Evolutionary conservation across 2,329 filamentous ascomycete species (phyloP).

Genomic region (Ampelomyces quisqualis): DNA sequence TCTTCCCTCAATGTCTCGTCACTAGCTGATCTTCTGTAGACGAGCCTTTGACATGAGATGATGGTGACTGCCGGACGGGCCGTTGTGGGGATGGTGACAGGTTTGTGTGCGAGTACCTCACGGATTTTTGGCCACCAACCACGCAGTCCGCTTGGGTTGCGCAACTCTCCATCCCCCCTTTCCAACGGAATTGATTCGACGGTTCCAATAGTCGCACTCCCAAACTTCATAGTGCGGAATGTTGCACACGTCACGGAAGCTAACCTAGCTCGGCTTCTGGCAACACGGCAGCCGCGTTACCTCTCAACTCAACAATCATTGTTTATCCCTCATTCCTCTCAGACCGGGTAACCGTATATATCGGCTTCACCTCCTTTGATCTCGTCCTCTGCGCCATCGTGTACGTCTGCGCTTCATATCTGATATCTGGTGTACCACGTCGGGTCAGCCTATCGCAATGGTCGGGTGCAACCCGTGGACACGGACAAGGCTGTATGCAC

Average conservation of each 20-base stretch:
- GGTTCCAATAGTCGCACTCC: not conserved
- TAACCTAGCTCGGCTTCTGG: not conserved
- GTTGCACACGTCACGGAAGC: slow-evolving; percentile 6
- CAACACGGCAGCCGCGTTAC: not conserved
- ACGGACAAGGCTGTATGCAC: too few species aligned
- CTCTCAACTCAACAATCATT: not conserved
- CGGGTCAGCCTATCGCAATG: slow-evolving; percentile 7
- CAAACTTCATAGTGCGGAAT: not conserved
- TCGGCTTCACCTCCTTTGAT: not conserved
- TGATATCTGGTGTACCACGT: slow-evolving; percentile 1
- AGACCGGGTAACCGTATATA: not conserved
- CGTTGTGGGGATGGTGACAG: slow-evolving; percentile 8
- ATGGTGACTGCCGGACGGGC: slow-evolving; percentile 11
- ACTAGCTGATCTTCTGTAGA: not conserved
- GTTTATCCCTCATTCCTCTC: not conserved
- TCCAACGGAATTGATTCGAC: not conserved
- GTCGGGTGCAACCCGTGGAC: slow-evolving; percentile 6
- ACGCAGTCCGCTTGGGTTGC: slow-evolving; percentile 2
- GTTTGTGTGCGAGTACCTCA: slow-evolving; percentile 4
- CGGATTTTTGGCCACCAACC: slow-evolving; percentile 8
- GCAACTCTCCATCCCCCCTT: slow-evolving; percentile 1
- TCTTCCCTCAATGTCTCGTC: too few species aligned
- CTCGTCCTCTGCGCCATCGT: not conserved
- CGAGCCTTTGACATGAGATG: not conserved
- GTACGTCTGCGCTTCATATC: not conserved